phyloP scores from a whole-genome alignment of 164 flowering plant species.

The Kalanchoe fedtschenkoi region DNA sequence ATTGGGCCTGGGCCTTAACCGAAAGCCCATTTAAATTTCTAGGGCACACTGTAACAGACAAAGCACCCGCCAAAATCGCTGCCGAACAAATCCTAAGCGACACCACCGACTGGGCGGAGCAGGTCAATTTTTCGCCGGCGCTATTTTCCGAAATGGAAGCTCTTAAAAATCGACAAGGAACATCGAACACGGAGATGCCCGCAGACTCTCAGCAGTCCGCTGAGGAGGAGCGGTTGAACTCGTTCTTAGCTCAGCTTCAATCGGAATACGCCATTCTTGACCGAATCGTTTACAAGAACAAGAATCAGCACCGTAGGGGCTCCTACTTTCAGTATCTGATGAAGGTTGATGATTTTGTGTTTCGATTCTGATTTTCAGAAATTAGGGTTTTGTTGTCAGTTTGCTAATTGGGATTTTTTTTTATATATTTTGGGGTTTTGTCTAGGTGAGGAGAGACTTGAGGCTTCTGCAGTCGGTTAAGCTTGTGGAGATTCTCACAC shows the following conservation, averaged over 20 bases:
- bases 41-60: too few species aligned
- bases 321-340: slow-evolving; percentile 4
- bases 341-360: not conserved
- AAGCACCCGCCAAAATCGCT: too few species aligned
- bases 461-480: slow-evolving; percentile 49
- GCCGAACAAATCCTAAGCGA: too few species aligned
- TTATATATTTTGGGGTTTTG: not conserved
- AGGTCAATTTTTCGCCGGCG: too few species aligned
- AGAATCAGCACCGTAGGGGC: slow-evolving; percentile 2
- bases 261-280: not conserved
- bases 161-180: too few species aligned
- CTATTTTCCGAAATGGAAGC: too few species aligned
- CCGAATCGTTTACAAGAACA: slow-evolving; percentile 4
- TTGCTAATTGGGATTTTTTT: not conserved
- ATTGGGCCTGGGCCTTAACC: too few species aligned
- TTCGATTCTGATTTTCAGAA: not conserved
- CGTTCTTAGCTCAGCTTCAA: slow-evolving; percentile 3
- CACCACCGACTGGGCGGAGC: too few species aligned
- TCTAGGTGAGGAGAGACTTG: slow-evolving; percentile 77
- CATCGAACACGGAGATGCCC: too few species aligned
- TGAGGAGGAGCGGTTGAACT: slow-evolving; percentile 4
- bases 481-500: slow-evolving; percentile 41
- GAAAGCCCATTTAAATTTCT: too few species aligned
- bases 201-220: too few species aligned
- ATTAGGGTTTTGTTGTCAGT: not conserved